Evolutionary conservation across 805 yeast genomes (phyloP).

Genomic region (Yamadazyma laniorum): DNA sequence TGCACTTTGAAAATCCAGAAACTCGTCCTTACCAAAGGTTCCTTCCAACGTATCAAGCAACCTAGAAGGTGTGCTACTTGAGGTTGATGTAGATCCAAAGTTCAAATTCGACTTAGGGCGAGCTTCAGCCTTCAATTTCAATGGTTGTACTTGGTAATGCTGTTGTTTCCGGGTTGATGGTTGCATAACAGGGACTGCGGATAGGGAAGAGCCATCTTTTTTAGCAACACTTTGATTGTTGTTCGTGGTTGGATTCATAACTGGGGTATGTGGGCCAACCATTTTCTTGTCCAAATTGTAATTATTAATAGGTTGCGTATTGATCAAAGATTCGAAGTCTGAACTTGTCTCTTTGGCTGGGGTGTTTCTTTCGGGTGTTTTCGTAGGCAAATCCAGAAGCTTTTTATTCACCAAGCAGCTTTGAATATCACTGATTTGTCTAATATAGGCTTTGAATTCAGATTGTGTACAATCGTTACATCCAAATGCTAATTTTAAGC

Average conservation of each 20-base stretch:
- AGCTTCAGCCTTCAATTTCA: constrained; percentile 7
- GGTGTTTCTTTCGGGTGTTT: constrained; percentile 4
- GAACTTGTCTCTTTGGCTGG: not conserved
- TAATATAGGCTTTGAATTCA: constrained; percentile 33
- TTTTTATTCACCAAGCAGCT: constrained; percentile 19
- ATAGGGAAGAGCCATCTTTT: not conserved
- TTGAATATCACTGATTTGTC: constrained; percentile 22
- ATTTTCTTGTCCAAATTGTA: constrained; percentile 11
- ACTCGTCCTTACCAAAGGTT: constrained; percentile 17
- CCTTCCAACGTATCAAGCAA: constrained; percentile 26
- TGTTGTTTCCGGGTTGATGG: not conserved
- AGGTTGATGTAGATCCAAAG: constrained; percentile 25
- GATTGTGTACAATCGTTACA: constrained; percentile 35
- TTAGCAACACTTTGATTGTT: not conserved
- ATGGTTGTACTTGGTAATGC: constrained; percentile 10
- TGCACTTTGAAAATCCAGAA: constrained; percentile 18
- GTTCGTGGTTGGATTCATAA: constrained; percentile 4
- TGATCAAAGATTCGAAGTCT: constrained; percentile 29
- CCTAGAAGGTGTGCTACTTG: constrained; percentile 15
- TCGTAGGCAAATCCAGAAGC: constrained; percentile 18
- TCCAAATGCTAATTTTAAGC: constrained; percentile 34
- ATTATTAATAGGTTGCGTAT: constrained; percentile 20
- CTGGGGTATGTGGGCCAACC: constrained; percentile 6
- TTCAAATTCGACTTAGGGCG: constrained; percentile 8
- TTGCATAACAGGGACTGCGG: not conserved